Evolutionary conservation across 2,329 filamentous ascomycete genomes (phyloP), one percentile per base, ranked within the genome.

Genomic region (Leptoxyphium fumago): DNA sequence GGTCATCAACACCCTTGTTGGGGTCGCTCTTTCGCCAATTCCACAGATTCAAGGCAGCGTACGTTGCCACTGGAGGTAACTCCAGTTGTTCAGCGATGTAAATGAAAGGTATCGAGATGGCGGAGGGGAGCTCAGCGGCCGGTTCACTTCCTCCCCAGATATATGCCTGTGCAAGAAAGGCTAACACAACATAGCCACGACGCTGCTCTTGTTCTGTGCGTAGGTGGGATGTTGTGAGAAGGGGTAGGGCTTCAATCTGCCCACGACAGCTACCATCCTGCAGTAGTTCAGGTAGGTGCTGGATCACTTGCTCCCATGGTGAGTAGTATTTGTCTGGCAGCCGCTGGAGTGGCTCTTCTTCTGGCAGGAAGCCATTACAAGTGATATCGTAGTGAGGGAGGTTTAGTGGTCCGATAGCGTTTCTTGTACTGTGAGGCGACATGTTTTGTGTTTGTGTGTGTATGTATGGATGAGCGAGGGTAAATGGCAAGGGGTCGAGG

Each of bases 261-360:
- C 76, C 73, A 40, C 87, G 80, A 46, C 96, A 71, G 44, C 86
- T 77, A 59, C 81, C 84, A 62, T 78, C 87, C 43, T 94, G 73
- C 40, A 95, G 78, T 46, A 95, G 71, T 7, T 77, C 75, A 64
- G 94, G 87, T 26, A 96, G 72, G 56, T 93, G 93, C 49, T 78
- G 73, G 26, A 80, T 77, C 41, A 94, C 74, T 38, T 79, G 76
- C 65, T 96, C 89, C 89, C 89, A 96, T 57, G 85, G 84, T 61
- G 84, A 80, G 64, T 95, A 96, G 68, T 94, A 94, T 2, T 80
- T 77, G 59, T 94, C 82, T n/a, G 86, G 81, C 14, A 96, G 76
- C 45, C 77, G 70, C 44, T 81, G 77, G 50, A 95, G 70, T 34
- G 89, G 89, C 15, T 82, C 65, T 49, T 85, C 78, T 51, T 82